Percentiles rank a stretch among this genome's conserved stretches.
phyloP scores from a whole-genome alignment of 2,329 filamentous ascomycete genomes.

The Nigrospora oryzae region DNA sequence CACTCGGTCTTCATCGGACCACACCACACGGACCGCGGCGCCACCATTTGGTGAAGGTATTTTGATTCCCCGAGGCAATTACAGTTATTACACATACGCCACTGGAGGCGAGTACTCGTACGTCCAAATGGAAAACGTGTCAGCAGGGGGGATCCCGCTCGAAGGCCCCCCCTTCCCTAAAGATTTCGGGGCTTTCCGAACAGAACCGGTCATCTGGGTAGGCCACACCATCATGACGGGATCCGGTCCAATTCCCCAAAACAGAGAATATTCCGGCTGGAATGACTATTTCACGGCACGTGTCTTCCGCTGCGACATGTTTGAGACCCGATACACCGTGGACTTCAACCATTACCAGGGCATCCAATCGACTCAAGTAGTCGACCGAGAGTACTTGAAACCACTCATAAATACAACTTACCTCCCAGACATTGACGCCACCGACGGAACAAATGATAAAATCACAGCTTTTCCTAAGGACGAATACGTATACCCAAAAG shows the following conservation, averaged over 20 bases:
- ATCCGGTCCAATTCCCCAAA: conserved; percentile 9
- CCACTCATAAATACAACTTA: too few relatives aligned
- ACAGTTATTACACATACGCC: conserved; percentile 23
- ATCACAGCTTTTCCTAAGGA: neutral
- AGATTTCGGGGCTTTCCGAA: conserved; percentile 25
- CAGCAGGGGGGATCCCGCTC: conserved; percentile 14
- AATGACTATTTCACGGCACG: conserved; percentile 22
- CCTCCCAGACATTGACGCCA: neutral
- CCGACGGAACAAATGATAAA: neutral
- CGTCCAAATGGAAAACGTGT: conserved; percentile 18
- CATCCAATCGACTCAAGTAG: too few relatives aligned
- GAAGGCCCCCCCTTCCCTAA: conserved; percentile 6
- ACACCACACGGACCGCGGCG: neutral
- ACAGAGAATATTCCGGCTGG: conserved; percentile 16
- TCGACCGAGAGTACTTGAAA: too few relatives aligned
- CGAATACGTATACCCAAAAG: neutral
- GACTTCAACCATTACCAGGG: conserved; percentile 12
- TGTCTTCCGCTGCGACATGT: conserved; percentile 28
- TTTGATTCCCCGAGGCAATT: conserved; percentile 21
- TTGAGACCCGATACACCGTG: conserved; percentile 24
- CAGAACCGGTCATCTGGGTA: conserved; percentile 29
- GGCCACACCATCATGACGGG: conserved; percentile 20
- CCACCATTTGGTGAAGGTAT: conserved; percentile 22
- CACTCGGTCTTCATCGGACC: too few relatives aligned
- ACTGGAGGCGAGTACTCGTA: conserved; percentile 23